These are phyloP conservation scores for Pseudotulostoma volvatum DNA, from an alignment of 495 filamentous ascomycete genomes.

Conservation along the genomic window DNA sequence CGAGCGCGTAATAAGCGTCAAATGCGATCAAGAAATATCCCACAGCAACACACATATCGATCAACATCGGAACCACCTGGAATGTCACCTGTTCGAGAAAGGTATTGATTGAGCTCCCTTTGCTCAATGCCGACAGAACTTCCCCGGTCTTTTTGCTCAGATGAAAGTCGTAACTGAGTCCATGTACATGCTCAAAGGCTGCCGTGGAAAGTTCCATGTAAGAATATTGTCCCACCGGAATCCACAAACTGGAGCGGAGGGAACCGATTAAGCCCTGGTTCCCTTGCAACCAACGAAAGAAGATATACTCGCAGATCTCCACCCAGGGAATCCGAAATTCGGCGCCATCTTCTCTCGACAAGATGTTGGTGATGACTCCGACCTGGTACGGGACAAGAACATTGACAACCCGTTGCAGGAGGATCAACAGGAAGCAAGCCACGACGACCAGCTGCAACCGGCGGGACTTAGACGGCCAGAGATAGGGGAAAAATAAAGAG, in stretches of 20 bases:
- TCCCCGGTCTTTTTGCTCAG: conserved; percentile 93
- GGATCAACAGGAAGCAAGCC: conserved; percentile 58
- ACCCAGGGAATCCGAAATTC: conserved; percentile 43
- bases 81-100: conserved; percentile 95
- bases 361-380: conserved; percentile 50
- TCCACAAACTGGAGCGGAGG: conserved; percentile 69
- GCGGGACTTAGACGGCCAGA: conserved; percentile 71
- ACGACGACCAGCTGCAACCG: conserved; percentile 60
- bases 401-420: conserved; percentile 66
- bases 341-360: conserved; percentile 35
- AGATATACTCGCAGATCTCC: conserved; percentile 60
- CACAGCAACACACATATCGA: conserved; percentile 78
- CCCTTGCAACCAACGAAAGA: conserved; percentile 75
- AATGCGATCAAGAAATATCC: conserved; percentile 66
- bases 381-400: conserved; percentile 64
- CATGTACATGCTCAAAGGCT: conserved; percentile 92
- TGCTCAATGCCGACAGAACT: conserved; percentile 85
- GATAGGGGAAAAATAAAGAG: conserved; percentile 78
- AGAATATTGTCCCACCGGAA: conserved; percentile 89
- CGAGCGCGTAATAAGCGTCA: conserved; percentile 83
- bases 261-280: conserved; percentile 74
- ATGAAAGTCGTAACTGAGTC: conserved; percentile 89
- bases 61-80: conserved; percentile 82
- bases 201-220: conserved; percentile 89
- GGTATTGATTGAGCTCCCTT: conserved; percentile 88